These are phyloP conservation scores for Mallotus repandus DNA, from an alignment of 441 rosid genomes.

Conservation along the genomic window DNA sequence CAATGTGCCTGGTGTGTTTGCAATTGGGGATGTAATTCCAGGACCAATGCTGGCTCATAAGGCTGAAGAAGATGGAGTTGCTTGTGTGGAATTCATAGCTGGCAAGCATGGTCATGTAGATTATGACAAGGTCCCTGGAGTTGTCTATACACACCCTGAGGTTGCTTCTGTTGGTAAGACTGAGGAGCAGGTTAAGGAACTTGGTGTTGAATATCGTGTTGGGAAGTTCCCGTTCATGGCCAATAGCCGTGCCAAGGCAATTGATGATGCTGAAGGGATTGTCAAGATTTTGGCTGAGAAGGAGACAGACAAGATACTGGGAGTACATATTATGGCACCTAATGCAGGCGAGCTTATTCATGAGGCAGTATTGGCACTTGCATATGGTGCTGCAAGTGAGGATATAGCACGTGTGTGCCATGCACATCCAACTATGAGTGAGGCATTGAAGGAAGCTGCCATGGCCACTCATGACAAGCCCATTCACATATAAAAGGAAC, in stretches of 20 bases:
- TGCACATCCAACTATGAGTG: slow-evolving; percentile 99
- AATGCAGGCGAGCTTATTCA: slow-evolving; percentile 98
- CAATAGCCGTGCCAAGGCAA: slow-evolving; percentile 97
- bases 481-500: slow-evolving; percentile 68
- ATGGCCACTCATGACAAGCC: slow-evolving; percentile 99
- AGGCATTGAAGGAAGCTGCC: slow-evolving; percentile 99
- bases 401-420: slow-evolving; percentile 98
- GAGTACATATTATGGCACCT: slow-evolving; percentile 94
- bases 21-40: slow-evolving; percentile 96
- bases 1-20: slow-evolving; percentile 78
- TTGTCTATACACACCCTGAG: slow-evolving; percentile 95
- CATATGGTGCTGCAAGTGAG: slow-evolving; percentile 87
- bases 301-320: slow-evolving; percentile 90
- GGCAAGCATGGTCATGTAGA: slow-evolving; percentile 98
- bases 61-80: slow-evolving; percentile 98
- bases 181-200: slow-evolving; percentile 91
- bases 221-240: slow-evolving; percentile 99
- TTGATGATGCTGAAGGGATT: slow-evolving; percentile 84
- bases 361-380: slow-evolving; percentile 84
- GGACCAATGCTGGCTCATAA: slow-evolving; percentile 99
- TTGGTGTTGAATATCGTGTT: slow-evolving; percentile 68
- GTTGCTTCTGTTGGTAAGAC: slow-evolving; percentile 97
- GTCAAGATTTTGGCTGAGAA: slow-evolving; percentile 94
- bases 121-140: slow-evolving; percentile 97
- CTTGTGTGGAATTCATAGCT: slow-evolving; percentile 93